phyloP scores from a whole-genome alignment of 768 basidiomycete genomes.

The Collybiopsis luxurians region DNA sequence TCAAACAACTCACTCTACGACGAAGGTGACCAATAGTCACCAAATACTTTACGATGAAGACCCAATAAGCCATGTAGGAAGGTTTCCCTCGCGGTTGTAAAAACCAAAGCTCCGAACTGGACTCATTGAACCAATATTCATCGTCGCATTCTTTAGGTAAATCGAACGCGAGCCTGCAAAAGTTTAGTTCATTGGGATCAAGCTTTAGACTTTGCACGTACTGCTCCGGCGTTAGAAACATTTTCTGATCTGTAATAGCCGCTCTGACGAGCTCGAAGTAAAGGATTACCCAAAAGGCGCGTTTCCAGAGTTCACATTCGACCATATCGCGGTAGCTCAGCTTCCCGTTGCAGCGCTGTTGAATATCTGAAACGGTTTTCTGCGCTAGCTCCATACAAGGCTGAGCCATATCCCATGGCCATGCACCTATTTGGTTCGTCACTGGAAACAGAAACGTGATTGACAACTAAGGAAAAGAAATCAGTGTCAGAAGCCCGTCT shows the following conservation, averaged over 20 bases:
- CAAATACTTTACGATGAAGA: conserved; percentile 37
- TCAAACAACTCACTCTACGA: background rate
- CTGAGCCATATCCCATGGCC: conserved; percentile 25
- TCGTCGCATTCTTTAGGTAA: conserved; percentile 49
- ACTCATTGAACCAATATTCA: conserved; percentile 46
- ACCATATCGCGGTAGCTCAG: conserved; percentile 2
- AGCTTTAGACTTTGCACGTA: too few relatives aligned
- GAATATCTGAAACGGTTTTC: conserved; percentile 24
- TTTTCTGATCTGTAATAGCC: conserved; percentile 49
- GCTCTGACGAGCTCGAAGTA: conserved; percentile 31
- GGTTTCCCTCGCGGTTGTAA: conserved; percentile 48
- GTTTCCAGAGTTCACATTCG: conserved; percentile 52
- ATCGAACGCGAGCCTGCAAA: conserved; percentile 3
- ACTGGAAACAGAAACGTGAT: conserved; percentile 29
- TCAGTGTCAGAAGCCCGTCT: conserved; percentile 5
- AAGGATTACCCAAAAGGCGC: conserved; percentile 30
- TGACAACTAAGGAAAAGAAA: conserved; percentile 16
- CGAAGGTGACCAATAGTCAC: conserved; percentile 48
- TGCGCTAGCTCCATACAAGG: conserved; percentile 22
- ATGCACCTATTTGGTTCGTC: conserved; percentile 35
- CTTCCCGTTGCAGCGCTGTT: conserved; percentile 4
- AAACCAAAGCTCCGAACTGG: conserved; percentile 36
- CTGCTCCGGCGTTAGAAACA: conserved; percentile 28
- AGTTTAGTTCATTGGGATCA: too few relatives aligned
- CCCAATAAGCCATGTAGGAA: conserved; percentile 38